A percentile compares a stretch with the other conserved stretches of the same genome.
Evolutionary conservation across 768 basidiomycete genomes (phyloP).

Genomic region (Tulasnella calospora): DNA sequence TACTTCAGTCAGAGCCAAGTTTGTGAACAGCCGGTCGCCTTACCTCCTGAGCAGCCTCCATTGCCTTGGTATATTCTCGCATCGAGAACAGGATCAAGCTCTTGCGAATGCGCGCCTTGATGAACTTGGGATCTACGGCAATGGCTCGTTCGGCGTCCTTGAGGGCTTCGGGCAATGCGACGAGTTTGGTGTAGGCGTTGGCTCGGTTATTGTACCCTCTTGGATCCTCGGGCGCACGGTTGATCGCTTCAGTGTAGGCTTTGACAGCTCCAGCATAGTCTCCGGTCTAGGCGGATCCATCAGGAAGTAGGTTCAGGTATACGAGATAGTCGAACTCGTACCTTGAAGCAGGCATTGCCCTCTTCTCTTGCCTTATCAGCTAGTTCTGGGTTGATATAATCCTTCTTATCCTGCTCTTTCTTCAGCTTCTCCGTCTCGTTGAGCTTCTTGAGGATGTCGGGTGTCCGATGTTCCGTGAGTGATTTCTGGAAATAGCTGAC

Average conservation of each 20-base stretch:
- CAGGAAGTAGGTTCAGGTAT: background rate
- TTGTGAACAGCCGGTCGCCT: background rate
- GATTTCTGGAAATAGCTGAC: conserved; percentile 93
- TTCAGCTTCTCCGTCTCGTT: conserved; percentile 74
- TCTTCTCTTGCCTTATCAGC: conserved; percentile 82
- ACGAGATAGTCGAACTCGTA: conserved; percentile 25
- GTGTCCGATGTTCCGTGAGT: conserved; percentile 92
- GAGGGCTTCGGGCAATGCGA: conserved; percentile 88
- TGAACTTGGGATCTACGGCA: conserved; percentile 82
- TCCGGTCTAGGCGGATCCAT: conserved; percentile 43
- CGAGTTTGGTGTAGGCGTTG: conserved; percentile 93
- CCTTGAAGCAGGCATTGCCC: conserved; percentile 89
- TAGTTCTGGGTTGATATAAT: conserved; percentile 82
- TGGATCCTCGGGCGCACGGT: conserved; percentile 85
- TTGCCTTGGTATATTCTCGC: conserved; percentile 85
- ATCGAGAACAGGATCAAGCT: conserved; percentile 77
- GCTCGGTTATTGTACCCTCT: conserved; percentile 97
- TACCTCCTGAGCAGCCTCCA: conserved; percentile 69
- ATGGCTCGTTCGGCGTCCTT: conserved; percentile 95
- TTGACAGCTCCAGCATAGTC: conserved; percentile 91
- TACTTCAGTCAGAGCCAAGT: background rate
- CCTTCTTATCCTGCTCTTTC: conserved; percentile 67
- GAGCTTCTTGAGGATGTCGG: conserved; percentile 85
- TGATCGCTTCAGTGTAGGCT: conserved; percentile 92
- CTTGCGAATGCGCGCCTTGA: conserved; percentile 96